Percentiles rank a stretch among this genome's conserved stretches.
Conservation (phyloP, 106 monocot species). For the Posidonia australis region DNA sequence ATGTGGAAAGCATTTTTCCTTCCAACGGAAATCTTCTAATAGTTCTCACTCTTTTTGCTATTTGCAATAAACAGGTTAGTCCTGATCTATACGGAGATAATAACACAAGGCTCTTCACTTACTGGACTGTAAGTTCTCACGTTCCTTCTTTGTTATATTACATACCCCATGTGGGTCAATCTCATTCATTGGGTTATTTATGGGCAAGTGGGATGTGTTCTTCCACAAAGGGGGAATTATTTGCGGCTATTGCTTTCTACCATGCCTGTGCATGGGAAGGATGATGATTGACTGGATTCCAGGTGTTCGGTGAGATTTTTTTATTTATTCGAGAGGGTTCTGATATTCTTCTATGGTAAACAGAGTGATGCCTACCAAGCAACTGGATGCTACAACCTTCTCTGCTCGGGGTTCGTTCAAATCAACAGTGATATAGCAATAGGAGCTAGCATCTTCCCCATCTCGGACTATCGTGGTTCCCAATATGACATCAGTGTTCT, state of each 20-base stretch:
- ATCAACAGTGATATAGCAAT: slow-evolving; percentile 75
- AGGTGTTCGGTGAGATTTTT: neutral
- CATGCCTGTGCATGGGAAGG: neutral
- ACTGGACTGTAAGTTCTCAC: slow-evolving; percentile 88
- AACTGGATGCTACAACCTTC: slow-evolving; percentile 81
- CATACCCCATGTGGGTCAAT: neutral
- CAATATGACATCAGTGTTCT: slow-evolving; percentile 80
- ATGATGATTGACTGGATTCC: neutral
- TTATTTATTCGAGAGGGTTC: neutral
- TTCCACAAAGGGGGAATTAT: neutral
- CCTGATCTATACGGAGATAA: slow-evolving; percentile 93
- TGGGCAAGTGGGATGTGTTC: slow-evolving; percentile 1
- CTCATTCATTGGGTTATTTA: neutral
- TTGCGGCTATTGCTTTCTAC: neutral
- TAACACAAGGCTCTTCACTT: slow-evolving; percentile 88
- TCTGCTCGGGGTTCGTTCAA: slow-evolving; percentile 82
- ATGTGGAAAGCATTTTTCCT: neutral
- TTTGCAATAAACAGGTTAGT: slow-evolving; percentile 45
- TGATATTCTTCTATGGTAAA: slow-evolving; percentile 7
- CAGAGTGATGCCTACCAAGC: slow-evolving; percentile 89
- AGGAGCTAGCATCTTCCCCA: slow-evolving; percentile 72
- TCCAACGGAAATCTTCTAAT: neutral
- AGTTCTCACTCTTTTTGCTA: neutral
- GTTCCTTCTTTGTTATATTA: neutral
- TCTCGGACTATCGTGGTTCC: slow-evolving; percentile 46